phyloP scores from a whole-genome alignment of 495 filamentous ascomycete species.

The Neurospora sp. region DNA sequence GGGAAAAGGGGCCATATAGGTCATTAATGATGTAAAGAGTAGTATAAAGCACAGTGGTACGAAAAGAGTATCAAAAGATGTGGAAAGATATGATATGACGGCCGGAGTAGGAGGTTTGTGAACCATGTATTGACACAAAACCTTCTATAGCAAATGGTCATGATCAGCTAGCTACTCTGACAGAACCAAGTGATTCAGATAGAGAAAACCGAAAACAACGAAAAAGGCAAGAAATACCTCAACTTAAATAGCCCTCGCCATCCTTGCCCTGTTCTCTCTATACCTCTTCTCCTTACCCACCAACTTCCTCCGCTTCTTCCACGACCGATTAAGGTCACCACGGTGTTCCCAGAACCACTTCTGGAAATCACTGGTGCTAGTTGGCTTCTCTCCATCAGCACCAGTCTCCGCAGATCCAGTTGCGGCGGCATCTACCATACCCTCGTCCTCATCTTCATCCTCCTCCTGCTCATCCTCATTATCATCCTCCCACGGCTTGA shows the following conservation, averaged over 20 bases:
- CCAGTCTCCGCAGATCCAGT: constrained; percentile 8
- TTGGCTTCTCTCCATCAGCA: constrained; percentile 9
- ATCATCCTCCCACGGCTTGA: constrained; percentile 39
- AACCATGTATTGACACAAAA: too few species aligned
- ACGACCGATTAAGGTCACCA: constrained; percentile 79
- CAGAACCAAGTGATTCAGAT: background rate
- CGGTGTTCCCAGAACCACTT: constrained; percentile 91
- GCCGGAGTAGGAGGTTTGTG: too few species aligned
- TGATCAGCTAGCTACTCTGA: background rate
- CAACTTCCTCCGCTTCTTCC: constrained; percentile 77
- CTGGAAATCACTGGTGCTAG: constrained; percentile 53
- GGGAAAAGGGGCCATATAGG: background rate
- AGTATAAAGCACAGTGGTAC: background rate
- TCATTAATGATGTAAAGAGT: background rate
- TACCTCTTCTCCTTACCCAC: constrained; percentile 79
- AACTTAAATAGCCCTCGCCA: constrained; percentile 32
- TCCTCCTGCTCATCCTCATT: constrained; percentile 30
- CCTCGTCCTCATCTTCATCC: constrained; percentile 18
- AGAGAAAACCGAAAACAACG: background rate
- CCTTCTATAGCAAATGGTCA: background rate
- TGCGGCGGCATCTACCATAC: constrained; percentile 16
- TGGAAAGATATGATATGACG: too few species aligned
- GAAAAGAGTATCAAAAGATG: background rate
- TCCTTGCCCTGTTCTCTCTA: constrained; percentile 64
- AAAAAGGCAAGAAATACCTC: background rate